phyloP scores from a whole-genome alignment of 495 filamentous ascomycete species.

The Penicillium samsonianum region DNA sequence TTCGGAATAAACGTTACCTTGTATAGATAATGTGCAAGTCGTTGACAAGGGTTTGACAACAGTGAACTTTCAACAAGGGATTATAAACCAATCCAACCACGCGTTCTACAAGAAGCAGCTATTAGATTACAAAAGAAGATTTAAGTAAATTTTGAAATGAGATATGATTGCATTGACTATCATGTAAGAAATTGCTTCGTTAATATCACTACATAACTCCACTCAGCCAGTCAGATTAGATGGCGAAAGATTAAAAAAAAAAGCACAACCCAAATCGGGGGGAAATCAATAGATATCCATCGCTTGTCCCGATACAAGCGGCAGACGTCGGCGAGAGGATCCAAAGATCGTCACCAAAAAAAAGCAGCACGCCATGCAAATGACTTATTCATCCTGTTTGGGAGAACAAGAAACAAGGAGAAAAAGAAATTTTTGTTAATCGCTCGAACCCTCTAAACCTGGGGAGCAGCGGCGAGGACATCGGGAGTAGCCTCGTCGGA shows the following conservation, averaged over 20 bases:
- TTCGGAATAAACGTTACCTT: no score
- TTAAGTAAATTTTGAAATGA: constrained; percentile 7
- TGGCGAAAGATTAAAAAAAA: constrained; percentile 16
- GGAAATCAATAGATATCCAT: constrained; percentile 25
- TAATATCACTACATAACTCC: constrained; percentile 16
- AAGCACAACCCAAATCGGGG: constrained; percentile 19
- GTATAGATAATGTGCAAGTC: no score
- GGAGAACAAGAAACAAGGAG: constrained; percentile 22
- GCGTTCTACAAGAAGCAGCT: background rate
- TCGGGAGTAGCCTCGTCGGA: constrained; percentile 81
- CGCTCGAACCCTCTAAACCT: constrained; percentile 14
- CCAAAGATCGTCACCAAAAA: constrained; percentile 26
- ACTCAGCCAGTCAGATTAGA: constrained; percentile 23
- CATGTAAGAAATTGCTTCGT: constrained; percentile 16
- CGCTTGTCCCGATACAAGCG: constrained; percentile 33
- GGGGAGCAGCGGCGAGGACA: constrained; percentile 50
- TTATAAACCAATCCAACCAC: no score
- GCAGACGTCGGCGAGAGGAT: constrained; percentile 19
- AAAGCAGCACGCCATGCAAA: constrained; percentile 37
- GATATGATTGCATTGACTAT: constrained; percentile 28
- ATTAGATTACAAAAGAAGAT: background rate
- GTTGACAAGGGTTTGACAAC: no score
- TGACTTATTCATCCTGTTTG: constrained; percentile 23
- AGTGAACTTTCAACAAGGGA: no score
- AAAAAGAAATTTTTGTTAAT: constrained; percentile 32